phyloP scores from a whole-genome alignment of 2,329 filamentous ascomycete genomes.

The Leptographium radiaticola region DNA sequence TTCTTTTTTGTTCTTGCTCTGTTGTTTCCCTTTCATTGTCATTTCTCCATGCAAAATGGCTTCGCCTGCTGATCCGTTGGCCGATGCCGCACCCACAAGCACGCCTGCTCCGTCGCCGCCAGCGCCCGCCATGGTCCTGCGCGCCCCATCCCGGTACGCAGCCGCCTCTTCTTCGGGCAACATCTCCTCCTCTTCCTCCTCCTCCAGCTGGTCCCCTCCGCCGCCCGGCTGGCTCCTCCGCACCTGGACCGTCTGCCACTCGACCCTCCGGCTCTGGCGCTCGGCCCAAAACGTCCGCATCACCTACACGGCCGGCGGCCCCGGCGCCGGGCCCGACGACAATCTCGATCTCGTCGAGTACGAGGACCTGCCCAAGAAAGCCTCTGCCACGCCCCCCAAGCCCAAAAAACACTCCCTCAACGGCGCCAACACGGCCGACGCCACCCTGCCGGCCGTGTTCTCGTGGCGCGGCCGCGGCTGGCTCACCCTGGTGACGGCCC shows the following conservation, averaged over 20 bases:
- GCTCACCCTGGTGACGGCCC: constrained; percentile 56
- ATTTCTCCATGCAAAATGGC: not conserved
- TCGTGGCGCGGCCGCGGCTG: constrained; percentile 69
- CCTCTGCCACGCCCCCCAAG: constrained; percentile 22
- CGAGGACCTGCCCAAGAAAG: constrained; percentile 32
- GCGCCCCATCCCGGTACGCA: constrained; percentile 37
- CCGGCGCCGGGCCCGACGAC: not conserved
- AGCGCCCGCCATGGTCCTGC: constrained; percentile 20
- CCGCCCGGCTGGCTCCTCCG: constrained; percentile 46
- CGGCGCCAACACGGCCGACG: constrained; percentile 46
- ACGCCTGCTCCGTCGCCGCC: too few species aligned
- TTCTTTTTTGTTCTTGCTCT: too few species aligned
- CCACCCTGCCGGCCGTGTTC: constrained; percentile 29
- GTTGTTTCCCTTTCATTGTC: too few species aligned
- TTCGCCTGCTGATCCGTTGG: not conserved
- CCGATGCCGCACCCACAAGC: not conserved
- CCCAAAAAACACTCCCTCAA: constrained; percentile 42
- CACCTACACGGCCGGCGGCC: constrained; percentile 43
- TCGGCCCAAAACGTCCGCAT: constrained; percentile 69
- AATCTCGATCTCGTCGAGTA: constrained; percentile 66
- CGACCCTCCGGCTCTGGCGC: constrained; percentile 69
- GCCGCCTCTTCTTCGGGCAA: too few species aligned
- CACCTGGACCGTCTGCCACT: constrained; percentile 65
- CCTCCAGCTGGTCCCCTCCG: constrained; percentile 21
- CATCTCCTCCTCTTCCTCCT: constrained; percentile 12